Evolutionary conservation across 1,284 basidiomycete genomes (phyloP).

Genomic region (Malassezia obtusa): DNA sequence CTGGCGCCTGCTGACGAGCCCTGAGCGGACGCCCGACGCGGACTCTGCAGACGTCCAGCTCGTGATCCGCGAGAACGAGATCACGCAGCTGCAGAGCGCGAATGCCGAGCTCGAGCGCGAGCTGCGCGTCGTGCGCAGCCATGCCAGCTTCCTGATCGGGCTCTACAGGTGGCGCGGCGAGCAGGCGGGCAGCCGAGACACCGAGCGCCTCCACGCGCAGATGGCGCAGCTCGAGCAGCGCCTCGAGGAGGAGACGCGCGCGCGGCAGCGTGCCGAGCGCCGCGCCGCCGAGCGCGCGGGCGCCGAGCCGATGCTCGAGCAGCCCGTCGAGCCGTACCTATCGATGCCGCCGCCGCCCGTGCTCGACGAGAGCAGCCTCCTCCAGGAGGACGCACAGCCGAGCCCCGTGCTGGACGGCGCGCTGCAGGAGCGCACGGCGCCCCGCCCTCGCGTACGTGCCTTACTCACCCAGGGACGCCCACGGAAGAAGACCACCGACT

Average conservation of each 20-base stretch:
- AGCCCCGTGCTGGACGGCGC: background rate
- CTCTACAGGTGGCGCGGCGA: conserved; percentile 12
- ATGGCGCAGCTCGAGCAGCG: conserved; percentile 11
- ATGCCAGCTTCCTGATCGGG: conserved; percentile 13
- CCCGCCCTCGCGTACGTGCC: background rate
- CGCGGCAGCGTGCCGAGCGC: conserved; percentile 4
- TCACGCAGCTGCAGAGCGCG: conserved; percentile 8
- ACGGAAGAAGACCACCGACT: background rate
- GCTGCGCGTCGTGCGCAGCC: background rate
- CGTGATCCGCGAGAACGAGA: conserved; percentile 9
- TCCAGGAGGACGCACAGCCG: background rate
- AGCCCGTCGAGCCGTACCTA: background rate
- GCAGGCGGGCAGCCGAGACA: background rate
- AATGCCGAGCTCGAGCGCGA: background rate
- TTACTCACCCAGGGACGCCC: conserved; percentile 2
- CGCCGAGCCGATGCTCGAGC: too few species aligned
- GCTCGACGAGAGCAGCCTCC: too few species aligned
- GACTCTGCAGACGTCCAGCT: conserved; percentile 13
- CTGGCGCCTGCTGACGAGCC: conserved; percentile 13
- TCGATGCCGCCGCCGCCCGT: background rate
- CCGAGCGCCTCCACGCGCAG: background rate
- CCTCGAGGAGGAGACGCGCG: background rate
- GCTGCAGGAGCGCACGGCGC: background rate
- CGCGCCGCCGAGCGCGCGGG: background rate
- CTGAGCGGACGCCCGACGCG: background rate